These are phyloP conservation scores for Wickerhamomyces ciferrii DNA, from an alignment of 805 yeast genomes.

Conservation along the genomic window DNA sequence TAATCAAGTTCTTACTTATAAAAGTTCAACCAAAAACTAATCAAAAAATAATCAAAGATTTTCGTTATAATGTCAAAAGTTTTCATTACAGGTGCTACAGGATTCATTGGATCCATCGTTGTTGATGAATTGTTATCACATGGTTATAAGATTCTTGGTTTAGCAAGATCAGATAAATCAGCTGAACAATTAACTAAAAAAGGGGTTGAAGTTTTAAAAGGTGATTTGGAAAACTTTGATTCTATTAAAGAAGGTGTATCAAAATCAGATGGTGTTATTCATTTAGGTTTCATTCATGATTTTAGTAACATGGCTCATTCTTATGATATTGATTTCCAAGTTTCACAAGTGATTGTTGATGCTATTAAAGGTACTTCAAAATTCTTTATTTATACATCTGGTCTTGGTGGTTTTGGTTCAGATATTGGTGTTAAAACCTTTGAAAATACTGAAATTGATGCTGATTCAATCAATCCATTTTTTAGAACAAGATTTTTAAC, in stretches of 20 bases:
- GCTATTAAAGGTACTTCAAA: constrained; percentile 25
- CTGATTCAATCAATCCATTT: not conserved
- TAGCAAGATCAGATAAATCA: constrained; percentile 27
- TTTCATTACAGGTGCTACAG: constrained; percentile 32
- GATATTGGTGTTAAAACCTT: constrained; percentile 6
- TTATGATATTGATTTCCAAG: constrained; percentile 21
- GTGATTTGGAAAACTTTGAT: constrained; percentile 25
- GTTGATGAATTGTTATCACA: constrained; percentile 15
- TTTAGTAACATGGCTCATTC: constrained; percentile 16
- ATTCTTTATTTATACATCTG: constrained; percentile 22
- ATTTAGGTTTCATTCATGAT: constrained; percentile 30
- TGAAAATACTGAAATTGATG: constrained; percentile 5
- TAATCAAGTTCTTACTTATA: too few relatives aligned
- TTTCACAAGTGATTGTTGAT: constrained; percentile 23
- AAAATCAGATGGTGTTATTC: constrained; percentile 31
- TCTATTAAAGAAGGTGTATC: constrained; percentile 22
- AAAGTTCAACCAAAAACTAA: too few relatives aligned
- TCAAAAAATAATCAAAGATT: too few relatives aligned
- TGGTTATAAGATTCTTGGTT: constrained; percentile 25
- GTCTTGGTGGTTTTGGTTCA: constrained; percentile 9
- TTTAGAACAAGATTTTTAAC: constrained; percentile 7
- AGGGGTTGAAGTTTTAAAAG: constrained; percentile 25
- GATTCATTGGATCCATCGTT: constrained; percentile 26
- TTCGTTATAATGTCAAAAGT: constrained; percentile 21
- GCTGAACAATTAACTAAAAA: constrained; percentile 19